These are phyloP conservation scores for Uncinocarpus reesii DNA, from an alignment of 2,329 filamentous ascomycete species.

Conservation along the genomic window DNA sequence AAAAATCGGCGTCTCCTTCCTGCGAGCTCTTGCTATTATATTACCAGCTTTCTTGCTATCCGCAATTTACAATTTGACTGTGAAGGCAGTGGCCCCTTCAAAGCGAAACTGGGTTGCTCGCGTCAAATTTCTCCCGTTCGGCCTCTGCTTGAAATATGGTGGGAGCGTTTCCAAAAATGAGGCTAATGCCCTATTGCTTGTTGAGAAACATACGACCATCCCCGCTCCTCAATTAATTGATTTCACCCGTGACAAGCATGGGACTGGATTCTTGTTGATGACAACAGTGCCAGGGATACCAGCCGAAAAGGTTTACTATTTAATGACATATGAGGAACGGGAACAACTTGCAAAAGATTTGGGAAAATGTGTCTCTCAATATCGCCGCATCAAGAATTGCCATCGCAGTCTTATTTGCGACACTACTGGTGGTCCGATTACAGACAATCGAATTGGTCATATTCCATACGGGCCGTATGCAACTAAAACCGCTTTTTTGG, in stretches of 20 bases:
- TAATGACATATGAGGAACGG: constrained; percentile 15
- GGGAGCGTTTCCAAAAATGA: constrained; percentile 11
- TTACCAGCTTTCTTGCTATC: constrained; percentile 9
- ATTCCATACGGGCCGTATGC: constrained; percentile 8
- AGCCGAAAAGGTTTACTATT: constrained; percentile 3
- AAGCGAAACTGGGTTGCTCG: background rate
- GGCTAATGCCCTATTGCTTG: constrained; percentile 13
- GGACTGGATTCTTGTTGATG: constrained; percentile 15
- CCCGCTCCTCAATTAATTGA: constrained; percentile 15
- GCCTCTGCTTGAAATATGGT: constrained; percentile 15
- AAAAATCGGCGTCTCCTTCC: background rate
- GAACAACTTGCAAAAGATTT: constrained; percentile 14
- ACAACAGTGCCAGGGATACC: constrained; percentile 13
- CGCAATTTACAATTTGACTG: constrained; percentile 2
- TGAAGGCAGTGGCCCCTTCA: constrained; percentile 6
- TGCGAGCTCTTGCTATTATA: constrained; percentile 8
- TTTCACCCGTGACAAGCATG: constrained; percentile 6
- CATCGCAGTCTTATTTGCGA: constrained; percentile 9
- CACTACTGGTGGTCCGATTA: constrained; percentile 13
- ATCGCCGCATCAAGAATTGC: constrained; percentile 11
- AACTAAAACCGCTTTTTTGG: constrained; percentile 11
- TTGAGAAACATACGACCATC: constrained; percentile 14
- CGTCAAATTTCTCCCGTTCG: constrained; percentile 14
- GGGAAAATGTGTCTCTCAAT: constrained; percentile 10
- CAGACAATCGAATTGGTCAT: constrained; percentile 10